Percentiles rank a stretch among this genome's conserved stretches.
Evolutionary conservation across 768 basidiomycete genomes (phyloP).

Genomic region (Brasilioporus rufonigricans): DNA sequence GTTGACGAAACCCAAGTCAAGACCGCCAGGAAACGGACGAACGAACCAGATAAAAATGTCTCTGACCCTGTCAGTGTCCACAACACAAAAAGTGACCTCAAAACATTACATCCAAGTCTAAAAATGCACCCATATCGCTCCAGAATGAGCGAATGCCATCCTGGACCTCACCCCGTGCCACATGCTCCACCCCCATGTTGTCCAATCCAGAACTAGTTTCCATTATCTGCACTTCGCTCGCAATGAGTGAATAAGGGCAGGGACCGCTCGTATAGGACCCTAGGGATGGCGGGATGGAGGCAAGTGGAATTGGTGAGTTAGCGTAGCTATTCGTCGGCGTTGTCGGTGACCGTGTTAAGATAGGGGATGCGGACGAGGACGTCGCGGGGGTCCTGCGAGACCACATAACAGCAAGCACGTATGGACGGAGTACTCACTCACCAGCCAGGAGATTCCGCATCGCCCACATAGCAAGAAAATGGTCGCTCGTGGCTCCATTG

Average conservation of each 20-base stretch:
- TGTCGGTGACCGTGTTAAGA: background rate
- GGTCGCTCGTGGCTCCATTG: background rate
- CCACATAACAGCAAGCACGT: background rate
- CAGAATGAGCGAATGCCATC: background rate
- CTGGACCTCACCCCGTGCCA: background rate
- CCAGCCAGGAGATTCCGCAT: background rate
- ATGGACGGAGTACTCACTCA: background rate
- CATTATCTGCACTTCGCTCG: background rate
- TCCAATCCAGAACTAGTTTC: background rate
- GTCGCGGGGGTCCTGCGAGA: slow-evolving; percentile 4
- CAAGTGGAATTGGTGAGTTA: background rate
- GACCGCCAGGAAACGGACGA: background rate
- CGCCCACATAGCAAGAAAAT: background rate
- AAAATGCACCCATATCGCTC: background rate
- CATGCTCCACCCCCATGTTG: background rate
- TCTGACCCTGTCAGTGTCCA: background rate
- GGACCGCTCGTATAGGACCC: background rate
- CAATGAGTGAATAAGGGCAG: background rate
- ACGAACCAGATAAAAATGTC: background rate
- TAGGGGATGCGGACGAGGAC: slow-evolving; percentile 4
- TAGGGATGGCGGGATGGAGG: background rate
- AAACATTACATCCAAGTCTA: slow-evolving; percentile 3
- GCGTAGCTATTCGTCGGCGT: slow-evolving; percentile 6
- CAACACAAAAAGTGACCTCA: background rate
- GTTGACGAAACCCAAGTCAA: too few species aligned